Base-by-base conservation (phyloP, 139 green algal species). In the Chlamydomonas eustigma region DNA sequence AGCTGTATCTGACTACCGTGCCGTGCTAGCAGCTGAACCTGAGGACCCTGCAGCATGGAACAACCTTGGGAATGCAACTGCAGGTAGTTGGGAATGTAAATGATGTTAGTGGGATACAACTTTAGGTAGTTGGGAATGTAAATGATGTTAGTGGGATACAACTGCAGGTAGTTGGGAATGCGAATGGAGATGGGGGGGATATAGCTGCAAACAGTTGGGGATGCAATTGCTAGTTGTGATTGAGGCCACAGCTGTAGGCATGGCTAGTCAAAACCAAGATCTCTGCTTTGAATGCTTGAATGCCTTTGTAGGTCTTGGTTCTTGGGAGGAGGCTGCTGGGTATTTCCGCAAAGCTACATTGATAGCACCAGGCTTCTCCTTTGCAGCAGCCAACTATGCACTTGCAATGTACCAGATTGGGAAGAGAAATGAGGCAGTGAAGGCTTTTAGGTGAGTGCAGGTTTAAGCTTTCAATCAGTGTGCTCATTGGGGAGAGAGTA, bases 41-140 rank as follows among this genome's bases (percentile, higher is more conserved):
- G 50, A 87, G 1, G 92, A 96, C 73, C 89, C 93, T 1, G 80
- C 84, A 24, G 91, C 80, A 0, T 96, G 90, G 92, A 97, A 97
- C 85, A 97, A 97, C 84, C 79, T 95, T 12, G 92, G 91, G 24
- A 97, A 96, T 58, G 82, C 88, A 28, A 85, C 77, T 66, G 76
- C 76, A 50, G 86, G 80, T 85, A 64, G 39, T 71, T 30, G 33
- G n/a, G n/a, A n/a, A n/a, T n/a, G 4, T 18, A 2, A 3, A 18
- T 37, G 72, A 76, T 36, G n/a, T 39, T 71, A 22, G 1, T 2
- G 36, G 50, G 25, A 34, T 34, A 33, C 24, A 66, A 68, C 2
- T 22, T 71, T 2, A 75, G n/a, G 69, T 6, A 51, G 32, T 5
- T 73, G 24, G 12, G 58, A n/a, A n/a, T n/a, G n/a, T 25, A 25